Evolutionary conservation across 257 asterid species (phyloP), one percentile per base, ranked within the genome.

Genomic region (Catharanthus roseus): DNA sequence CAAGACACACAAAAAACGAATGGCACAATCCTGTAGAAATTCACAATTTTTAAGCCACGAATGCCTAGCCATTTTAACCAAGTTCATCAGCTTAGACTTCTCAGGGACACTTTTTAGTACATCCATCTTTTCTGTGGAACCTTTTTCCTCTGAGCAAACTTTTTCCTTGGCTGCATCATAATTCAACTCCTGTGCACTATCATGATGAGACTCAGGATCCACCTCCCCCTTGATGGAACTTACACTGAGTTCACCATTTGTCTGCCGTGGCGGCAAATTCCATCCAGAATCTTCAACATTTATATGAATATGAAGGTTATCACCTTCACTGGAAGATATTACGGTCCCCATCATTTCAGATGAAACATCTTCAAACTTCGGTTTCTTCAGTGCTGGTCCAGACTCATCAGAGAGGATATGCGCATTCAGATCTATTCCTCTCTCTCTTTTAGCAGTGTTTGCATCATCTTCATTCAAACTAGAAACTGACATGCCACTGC

Each of bases 11-110:
- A 95, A 79, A 86, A 89, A 91, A 77, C 97, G 99, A 80, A 95
- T 81, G n/a, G 99, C 95, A 85, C 97, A 95, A 74, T 95, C 97
- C 82, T 85, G 99, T 79, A 91, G 89, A 87, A 95, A 91, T 85
- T 91, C 99, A 72, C 80, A 87, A 84, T 95, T 95, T 72, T 88
- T 83, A 73, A 89, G 74, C 93, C 97, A 95, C 71, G 97, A 95
- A 76, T 87, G 86, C 85, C 97, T 91, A 75, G 96, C 87, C 82
- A 89, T 78, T 76, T 87, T 88, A 76, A 89, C 82, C 82, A 91
- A 81, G 87, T 79, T 89, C 86, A 82, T 74, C 81, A 89, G 86
- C 82, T 90, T 97, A 64, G 86, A 72, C 77, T 85, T 88, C 70
- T 77, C 86, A 64, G 97, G 83, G 79, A 85, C 79, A 68, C 60